phyloP scores from a whole-genome alignment of 495 filamentous ascomycete genomes.

The Staphylotrichum tortipilum region DNA sequence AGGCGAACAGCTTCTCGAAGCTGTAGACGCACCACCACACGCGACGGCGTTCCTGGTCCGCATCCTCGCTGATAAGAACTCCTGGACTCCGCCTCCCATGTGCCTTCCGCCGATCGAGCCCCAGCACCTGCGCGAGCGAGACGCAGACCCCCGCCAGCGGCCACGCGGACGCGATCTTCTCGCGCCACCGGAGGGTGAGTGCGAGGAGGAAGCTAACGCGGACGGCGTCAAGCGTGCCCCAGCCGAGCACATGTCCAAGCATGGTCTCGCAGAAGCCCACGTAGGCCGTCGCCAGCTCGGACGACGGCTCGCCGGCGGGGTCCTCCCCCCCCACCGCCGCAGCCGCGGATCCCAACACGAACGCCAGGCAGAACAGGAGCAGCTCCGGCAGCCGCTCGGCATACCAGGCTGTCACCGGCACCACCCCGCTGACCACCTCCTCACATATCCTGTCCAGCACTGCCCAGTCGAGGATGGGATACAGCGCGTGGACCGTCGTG shows the following conservation, averaged over 20 bases:
- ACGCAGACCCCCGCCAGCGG: neutral
- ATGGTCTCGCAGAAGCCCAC: neutral
- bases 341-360: neutral
- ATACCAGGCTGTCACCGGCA: neutral
- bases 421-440: neutral
- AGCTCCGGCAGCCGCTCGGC: neutral
- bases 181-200: neutral
- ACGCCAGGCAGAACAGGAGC: neutral
- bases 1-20: neutral
- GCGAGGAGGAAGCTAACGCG: neutral
- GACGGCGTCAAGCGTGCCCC: neutral
- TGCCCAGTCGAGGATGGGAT: neutral
- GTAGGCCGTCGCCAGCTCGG: neutral
- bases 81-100: neutral
- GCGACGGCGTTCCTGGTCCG: neutral
- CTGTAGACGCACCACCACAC: slow-evolving; percentile 1
- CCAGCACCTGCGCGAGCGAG: neutral
- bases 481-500: neutral
- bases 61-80: neutral
- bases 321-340: no score
- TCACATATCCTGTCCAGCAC: neutral
- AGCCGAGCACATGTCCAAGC: neutral
- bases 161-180: neutral
- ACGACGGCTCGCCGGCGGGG: neutral
- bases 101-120: neutral